Evolutionary conservation across 2,329 filamentous ascomycete species (phyloP), one percentile per base, ranked within the genome.

Genomic region (Sarocladiaceae sp.): DNA sequence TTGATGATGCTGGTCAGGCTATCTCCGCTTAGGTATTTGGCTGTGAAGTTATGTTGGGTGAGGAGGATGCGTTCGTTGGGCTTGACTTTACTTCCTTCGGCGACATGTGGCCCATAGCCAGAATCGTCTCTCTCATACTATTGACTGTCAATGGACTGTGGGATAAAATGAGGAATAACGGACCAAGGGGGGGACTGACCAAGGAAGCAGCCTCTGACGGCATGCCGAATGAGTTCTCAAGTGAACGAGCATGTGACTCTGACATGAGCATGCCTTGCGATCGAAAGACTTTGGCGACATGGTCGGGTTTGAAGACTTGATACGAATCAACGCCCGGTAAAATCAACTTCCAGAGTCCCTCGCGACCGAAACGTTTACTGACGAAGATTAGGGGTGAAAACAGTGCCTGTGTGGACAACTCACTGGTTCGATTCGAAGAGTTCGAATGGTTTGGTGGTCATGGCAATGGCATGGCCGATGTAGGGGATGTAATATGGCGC

Each of bases 331-430:
- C 18, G 5, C 29, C 46, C 5, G 29, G 46, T 5, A 49, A n/a
- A n/a, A 12, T 6, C 17, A 49, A 17, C 46, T 36, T 36, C 26
- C 26, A 49, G 7, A 49, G 13, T 4, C 46, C 29, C 18, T 36
- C 26, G 25, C 46, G 46, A n/a, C 46, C 46, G 22, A 49, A 49
- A 13, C 29, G 46, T n/a, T 49, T 25, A 26, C 46, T 47, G 42
- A n/a, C n/a, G n/a, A n/a, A n/a, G n/a, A 6, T 47, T 20, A 28
- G 23, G 3, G 22, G 4, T 28, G 17, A n/a, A 13, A 47, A 25
- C 23, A 47, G 23, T 12, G 8, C 6, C 11, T 20, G 10, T 42
- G 3, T 12, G n/a, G 6, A 4, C 4, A 11, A 18, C 46, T 49
- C n/a, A 49, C 46, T 17, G 25, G 18, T 25, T 23, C 5, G 6